These are phyloP conservation scores for Termitomyces sp. DNA, from an alignment of 768 basidiomycete genomes.

Conservation along the genomic window DNA sequence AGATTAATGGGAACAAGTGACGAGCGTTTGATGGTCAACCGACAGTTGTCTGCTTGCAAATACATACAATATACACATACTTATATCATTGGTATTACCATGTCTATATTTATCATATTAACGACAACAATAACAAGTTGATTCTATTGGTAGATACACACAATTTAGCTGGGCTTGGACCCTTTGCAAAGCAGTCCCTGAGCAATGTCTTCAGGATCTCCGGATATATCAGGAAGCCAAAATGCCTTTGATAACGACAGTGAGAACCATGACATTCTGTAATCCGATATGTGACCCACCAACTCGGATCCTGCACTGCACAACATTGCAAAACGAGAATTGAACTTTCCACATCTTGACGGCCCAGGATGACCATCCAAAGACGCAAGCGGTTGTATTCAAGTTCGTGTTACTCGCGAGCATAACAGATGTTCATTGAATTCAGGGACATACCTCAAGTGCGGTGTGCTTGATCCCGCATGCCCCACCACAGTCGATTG, in stretches of 20 bases:
- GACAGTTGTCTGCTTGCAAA: not conserved
- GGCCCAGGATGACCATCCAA: constrained; percentile 83
- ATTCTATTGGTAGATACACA: not conserved
- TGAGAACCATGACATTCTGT: not conserved
- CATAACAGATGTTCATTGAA: too few species aligned
- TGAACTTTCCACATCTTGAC: constrained; percentile 82
- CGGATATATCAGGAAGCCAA: constrained; percentile 50
- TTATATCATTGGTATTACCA: not conserved
- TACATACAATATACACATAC: too few species aligned
- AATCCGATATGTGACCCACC: constrained; percentile 37
- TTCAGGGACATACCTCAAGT: too few species aligned
- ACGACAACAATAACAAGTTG: not conserved
- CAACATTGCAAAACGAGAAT: constrained; percentile 87
- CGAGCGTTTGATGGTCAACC: too few species aligned
- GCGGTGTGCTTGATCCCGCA: too few species aligned
- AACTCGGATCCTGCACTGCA: constrained; percentile 78
- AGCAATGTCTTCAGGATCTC: constrained; percentile 65
- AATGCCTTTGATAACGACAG: constrained; percentile 29
- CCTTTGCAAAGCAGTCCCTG: constrained; percentile 58
- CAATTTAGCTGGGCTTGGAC: constrained; percentile 15
- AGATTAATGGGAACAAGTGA: too few species aligned
- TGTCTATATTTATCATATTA: not conserved
- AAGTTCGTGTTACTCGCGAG: too few species aligned
- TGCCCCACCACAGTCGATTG: too few species aligned
- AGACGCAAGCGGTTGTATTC: constrained; percentile 33